These are phyloP conservation scores for Rugonectria rugulosa DNA, from an alignment of 2,329 filamentous ascomycete species.

Conservation along the genomic window DNA sequence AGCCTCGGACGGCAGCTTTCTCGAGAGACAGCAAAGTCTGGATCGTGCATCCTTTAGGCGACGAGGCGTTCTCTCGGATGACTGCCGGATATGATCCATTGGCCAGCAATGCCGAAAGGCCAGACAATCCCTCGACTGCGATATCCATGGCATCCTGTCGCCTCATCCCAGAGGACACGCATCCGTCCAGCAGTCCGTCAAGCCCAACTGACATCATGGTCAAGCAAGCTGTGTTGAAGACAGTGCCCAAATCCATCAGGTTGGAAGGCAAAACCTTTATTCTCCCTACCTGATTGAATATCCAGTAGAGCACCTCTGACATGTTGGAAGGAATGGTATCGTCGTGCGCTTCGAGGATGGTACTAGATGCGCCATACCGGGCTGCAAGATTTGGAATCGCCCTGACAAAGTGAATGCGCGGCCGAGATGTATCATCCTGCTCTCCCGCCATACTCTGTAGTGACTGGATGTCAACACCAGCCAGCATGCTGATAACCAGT, in stretches of 20 bases:
- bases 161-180: neutral
- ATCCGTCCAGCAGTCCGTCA: slow-evolving; percentile 12
- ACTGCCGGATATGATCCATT: slow-evolving; percentile 10
- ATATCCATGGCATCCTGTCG: slow-evolving; percentile 6
- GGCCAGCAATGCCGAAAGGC: neutral
- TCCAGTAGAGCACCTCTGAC: slow-evolving; percentile 1
- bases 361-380: slow-evolving; percentile 14
- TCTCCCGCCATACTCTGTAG: neutral
- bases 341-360: slow-evolving; percentile 4
- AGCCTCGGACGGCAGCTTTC: neutral
- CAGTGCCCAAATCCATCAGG: neutral
- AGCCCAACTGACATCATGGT: slow-evolving; percentile 4
- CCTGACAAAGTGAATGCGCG: slow-evolving; percentile 4
- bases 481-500: slow-evolving; percentile 16
- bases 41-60: slow-evolving; percentile 12
- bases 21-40: slow-evolving; percentile 12
- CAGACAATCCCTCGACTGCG: slow-evolving; percentile 4
- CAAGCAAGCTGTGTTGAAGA: slow-evolving; percentile 5
- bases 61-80: slow-evolving; percentile 12
- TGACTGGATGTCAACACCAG: slow-evolving; percentile 2
- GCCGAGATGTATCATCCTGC: neutral
- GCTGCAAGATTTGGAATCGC: slow-evolving; percentile 17
- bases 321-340: neutral
- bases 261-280: neutral
- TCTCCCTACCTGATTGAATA: slow-evolving; percentile 7